A percentile compares a stretch with the other conserved stretches of the same genome.
phyloP scores from a whole-genome alignment of 2,329 filamentous ascomycete species.

The Claviceps africana region DNA sequence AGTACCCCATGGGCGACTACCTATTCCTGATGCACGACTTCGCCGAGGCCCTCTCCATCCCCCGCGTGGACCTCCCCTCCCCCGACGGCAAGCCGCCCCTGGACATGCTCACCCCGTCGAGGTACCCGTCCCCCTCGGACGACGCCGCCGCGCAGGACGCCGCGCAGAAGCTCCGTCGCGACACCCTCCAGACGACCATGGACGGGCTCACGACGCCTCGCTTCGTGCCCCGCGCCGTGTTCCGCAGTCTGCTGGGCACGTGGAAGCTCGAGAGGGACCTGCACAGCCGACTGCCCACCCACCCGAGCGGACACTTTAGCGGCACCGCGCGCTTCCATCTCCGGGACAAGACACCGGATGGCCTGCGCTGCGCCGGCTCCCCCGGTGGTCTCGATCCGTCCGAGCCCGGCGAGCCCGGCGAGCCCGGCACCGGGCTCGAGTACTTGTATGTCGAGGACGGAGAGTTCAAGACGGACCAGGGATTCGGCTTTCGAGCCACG shows the following conservation, averaged over 20 bases:
- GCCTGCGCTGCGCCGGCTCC: constrained; percentile 21
- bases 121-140: constrained; percentile 31
- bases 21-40: constrained; percentile 62
- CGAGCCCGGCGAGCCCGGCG: constrained; percentile 18
- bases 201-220: constrained; percentile 28
- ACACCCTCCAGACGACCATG: constrained; percentile 28
- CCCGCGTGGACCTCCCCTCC: constrained; percentile 19
- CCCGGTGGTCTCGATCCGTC: background rate
- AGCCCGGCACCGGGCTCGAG: constrained; percentile 38
- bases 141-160: constrained; percentile 24
- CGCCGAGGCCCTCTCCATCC: constrained; percentile 41
- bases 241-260: constrained; percentile 53
- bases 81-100: constrained; percentile 26
- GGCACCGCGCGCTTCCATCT: constrained; percentile 54
- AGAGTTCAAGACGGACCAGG: constrained; percentile 43
- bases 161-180: constrained; percentile 28
- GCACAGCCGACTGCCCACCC: constrained; percentile 35
- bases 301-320: constrained; percentile 50
- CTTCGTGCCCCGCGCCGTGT: constrained; percentile 53
- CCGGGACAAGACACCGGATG: constrained; percentile 42
- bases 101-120: constrained; percentile 41
- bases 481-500: constrained; percentile 44
- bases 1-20: constrained; percentile 79
- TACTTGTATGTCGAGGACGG: constrained; percentile 59
- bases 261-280: constrained; percentile 52